phyloP scores from a whole-genome alignment of 352 stramenopile species.

The Globisporangium recalcitrans region DNA sequence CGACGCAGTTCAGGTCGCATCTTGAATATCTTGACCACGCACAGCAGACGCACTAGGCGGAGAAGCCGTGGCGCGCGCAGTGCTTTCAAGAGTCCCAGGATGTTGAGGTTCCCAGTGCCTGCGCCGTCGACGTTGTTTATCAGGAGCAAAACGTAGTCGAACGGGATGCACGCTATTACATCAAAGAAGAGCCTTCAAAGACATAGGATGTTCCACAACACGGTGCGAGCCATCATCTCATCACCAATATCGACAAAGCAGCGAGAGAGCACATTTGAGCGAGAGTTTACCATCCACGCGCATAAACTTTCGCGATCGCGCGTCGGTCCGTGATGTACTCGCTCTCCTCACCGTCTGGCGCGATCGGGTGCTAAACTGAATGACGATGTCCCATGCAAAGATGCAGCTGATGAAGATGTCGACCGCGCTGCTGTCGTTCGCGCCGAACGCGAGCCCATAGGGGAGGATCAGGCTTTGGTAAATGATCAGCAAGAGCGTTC shows the following conservation, averaged over 20 bases:
- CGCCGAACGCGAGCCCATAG: constrained; percentile 56
- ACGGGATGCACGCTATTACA: constrained; percentile 67
- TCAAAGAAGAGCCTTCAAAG: constrained; percentile 69
- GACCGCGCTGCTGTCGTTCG: constrained; percentile 37
- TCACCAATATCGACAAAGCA: background rate
- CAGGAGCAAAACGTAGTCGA: constrained; percentile 54
- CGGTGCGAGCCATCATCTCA: background rate
- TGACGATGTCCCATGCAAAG: constrained; percentile 63
- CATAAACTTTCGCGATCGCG: constrained; percentile 49
- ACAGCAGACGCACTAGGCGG: constrained; percentile 59
- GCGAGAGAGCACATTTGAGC: background rate
- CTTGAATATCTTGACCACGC: constrained; percentile 68
- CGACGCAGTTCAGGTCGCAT: constrained; percentile 63
- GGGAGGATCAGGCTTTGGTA: constrained; percentile 76
- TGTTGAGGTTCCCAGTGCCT: constrained; percentile 38
- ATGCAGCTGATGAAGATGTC: constrained; percentile 62
- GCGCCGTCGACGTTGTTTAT: constrained; percentile 40
- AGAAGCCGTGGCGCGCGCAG: constrained; percentile 62
- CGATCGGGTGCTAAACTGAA: constrained; percentile 73
- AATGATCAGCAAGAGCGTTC: constrained; percentile 66
- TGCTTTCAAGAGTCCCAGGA: constrained; percentile 64
- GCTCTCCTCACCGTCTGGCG: constrained; percentile 30
- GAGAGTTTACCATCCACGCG: constrained; percentile 46
- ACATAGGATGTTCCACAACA: background rate
- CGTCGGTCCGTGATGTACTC: constrained; percentile 61